Base-by-base conservation (phyloP, 352 stramenopile genomes). In the Salisapilia sapeloensis region DNA sequence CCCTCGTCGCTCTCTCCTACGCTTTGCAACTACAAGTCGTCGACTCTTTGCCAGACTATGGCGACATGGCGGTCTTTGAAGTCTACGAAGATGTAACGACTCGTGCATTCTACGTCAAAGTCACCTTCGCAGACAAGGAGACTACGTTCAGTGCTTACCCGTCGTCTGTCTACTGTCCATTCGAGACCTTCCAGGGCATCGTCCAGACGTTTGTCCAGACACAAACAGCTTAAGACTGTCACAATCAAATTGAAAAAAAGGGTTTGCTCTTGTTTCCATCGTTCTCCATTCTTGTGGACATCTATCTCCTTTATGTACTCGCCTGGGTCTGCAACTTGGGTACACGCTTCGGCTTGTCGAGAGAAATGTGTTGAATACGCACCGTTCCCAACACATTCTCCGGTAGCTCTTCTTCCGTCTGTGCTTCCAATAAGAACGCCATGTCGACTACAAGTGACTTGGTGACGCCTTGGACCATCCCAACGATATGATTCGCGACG, bases 361-460 rank as follows among this genome's bases (percentile, higher is more conserved):
- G 71, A 19, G 71, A 85, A 30, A 86, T 56, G 39, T 87, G 63
- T 46, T 85, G 65, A 47, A 92, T 48, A 10, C 77, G 74, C 29
- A 90, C 74, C 18, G 71, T 50, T 13, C 77, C 77, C 4, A 92
- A 48, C 27, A 92, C 61, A 9, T 60, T 64, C 48, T 86, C 78
- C 8, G 78, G 78, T 22, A 93, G 60, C 48, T 93, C 78, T 54
- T 93, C 78, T 29, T 89, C 71, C 6, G 51, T 63, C 35, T 92
- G 72, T 1, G 76, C 55, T 26, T 93, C 78, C 13, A 93, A 54
- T 29, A 93, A 37, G 50, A 93, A 93, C 9, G 78, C 76, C 67
- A 92, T 69, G 51, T 93, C 78, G 31, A 93, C 67, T 2, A 92
- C 77, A 1, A 93, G 60, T 16, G 76, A 82, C 52, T 86, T 90